A percentile compares a stretch with the other conserved stretches of the same genome.
These are phyloP conservation scores for Beauveria bassiana DNA, from an alignment of 2,329 filamentous ascomycete species.

Conservation along the genomic window DNA sequence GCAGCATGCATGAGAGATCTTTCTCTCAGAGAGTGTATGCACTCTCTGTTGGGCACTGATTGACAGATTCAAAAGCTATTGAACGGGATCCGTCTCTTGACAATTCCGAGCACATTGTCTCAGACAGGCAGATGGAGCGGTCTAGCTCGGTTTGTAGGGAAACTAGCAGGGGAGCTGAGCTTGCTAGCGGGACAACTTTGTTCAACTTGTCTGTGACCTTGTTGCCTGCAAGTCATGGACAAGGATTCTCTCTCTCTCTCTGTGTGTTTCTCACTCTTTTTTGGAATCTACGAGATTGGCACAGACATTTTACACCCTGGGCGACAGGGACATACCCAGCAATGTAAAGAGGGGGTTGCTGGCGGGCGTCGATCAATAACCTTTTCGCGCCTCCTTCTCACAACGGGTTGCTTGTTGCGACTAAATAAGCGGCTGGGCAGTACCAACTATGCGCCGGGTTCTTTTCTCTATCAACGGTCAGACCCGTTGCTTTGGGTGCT, in stretches of 20 bases:
- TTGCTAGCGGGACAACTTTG: background rate
- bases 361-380: background rate
- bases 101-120: background rate
- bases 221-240: too few relatives aligned
- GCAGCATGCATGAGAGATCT: background rate
- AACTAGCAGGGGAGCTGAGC: background rate
- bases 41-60: background rate
- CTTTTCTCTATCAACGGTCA: background rate
- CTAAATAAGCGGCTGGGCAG: background rate
- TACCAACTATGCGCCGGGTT: too few relatives aligned
- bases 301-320: too few relatives aligned
- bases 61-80: background rate
- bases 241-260: background rate
- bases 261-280: background rate
- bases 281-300: background rate
- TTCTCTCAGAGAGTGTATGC: background rate
- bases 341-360: too few relatives aligned
- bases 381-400: background rate
- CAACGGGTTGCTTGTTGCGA: background rate
- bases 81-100: background rate
- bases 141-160: background rate
- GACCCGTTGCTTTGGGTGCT: background rate
- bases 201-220: too few relatives aligned
- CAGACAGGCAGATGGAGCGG: background rate
- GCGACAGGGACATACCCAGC: too few relatives aligned